Evolutionary conservation across 2,329 filamentous ascomycete genomes (phyloP).

Genomic region (Pseudonectria foliicola): DNA sequence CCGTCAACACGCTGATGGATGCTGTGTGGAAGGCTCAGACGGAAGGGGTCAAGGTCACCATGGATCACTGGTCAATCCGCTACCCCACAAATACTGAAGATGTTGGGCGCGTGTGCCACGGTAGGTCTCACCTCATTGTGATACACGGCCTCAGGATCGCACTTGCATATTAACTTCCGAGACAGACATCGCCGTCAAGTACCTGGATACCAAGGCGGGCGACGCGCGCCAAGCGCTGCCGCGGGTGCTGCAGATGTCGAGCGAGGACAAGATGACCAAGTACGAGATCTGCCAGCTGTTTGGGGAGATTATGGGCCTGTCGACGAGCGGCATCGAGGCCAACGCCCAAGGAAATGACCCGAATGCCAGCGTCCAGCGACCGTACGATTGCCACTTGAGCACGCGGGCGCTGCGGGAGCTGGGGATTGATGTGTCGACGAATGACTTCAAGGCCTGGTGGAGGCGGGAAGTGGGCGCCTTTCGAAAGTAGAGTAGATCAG

Average conservation of each 20-base stretch:
- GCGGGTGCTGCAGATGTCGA: conserved; percentile 72
- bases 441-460: conserved; percentile 80
- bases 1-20: conserved; percentile 76
- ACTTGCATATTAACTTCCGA: neutral
- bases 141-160: too few species aligned
- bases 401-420: conserved; percentile 65
- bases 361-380: conserved; percentile 64
- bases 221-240: conserved; percentile 52
- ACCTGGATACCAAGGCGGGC: conserved; percentile 42
- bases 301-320: conserved; percentile 70
- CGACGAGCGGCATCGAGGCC: conserved; percentile 59
- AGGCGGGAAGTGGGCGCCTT: conserved; percentile 54
- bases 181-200: conserved; percentile 63
- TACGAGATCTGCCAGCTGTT: conserved; percentile 79
- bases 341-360: conserved; percentile 67
- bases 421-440: conserved; percentile 66
- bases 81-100: conserved; percentile 90
- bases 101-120: conserved; percentile 68
- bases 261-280: conserved; percentile 81
- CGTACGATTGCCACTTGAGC: conserved; percentile 83
- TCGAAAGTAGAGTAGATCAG: conserved; percentile 47
- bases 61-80: conserved; percentile 80
- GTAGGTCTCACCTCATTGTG: conserved; percentile 34
- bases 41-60: conserved; percentile 54
- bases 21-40: conserved; percentile 67